Evolutionary conservation across 768 basidiomycete genomes (phyloP).

Genomic region (Lentinula aciculospora): DNA sequence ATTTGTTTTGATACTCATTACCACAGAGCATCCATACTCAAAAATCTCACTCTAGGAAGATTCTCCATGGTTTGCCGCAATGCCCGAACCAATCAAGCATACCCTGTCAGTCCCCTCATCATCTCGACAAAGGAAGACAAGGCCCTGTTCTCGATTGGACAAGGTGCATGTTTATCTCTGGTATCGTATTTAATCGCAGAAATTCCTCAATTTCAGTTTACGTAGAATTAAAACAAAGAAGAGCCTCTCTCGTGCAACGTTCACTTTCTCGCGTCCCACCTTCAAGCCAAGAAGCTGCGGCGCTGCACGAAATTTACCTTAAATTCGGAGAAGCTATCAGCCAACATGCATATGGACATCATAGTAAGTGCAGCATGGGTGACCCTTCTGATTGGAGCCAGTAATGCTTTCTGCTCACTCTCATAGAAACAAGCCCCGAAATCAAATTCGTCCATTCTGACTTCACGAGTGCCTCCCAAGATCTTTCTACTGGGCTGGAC

Average conservation of each 20-base stretch:
- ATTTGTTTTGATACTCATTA: neutral
- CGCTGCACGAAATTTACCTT: constrained; percentile 67
- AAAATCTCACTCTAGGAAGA: constrained; percentile 45
- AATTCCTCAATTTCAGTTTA: neutral
- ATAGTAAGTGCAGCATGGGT: neutral
- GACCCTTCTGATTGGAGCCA: neutral
- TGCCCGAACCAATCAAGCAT: constrained; percentile 56
- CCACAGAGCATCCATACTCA: neutral
- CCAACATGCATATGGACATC: constrained; percentile 20
- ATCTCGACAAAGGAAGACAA: constrained; percentile 59
- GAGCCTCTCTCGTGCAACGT: constrained; percentile 44
- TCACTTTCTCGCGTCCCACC: constrained; percentile 74
- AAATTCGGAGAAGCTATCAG: constrained; percentile 31
- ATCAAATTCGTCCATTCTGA: neutral
- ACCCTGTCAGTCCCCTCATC: constrained; percentile 57
- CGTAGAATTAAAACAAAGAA: constrained; percentile 56
- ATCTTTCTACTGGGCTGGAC: neutral
- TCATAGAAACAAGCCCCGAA: neutral
- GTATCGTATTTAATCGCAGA: neutral
- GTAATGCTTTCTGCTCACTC: neutral
- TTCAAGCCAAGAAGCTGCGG: constrained; percentile 58
- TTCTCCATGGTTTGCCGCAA: constrained; percentile 89
- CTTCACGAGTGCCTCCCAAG: neutral
- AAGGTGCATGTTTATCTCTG: constrained; percentile 35
- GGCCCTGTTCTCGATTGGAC: constrained; percentile 57